A percentile compares a stretch with the other conserved stretches of the same genome.
Evolutionary conservation across 2,329 filamentous ascomycete species (phyloP).

Genomic region (Thielaviopsis populi): DNA sequence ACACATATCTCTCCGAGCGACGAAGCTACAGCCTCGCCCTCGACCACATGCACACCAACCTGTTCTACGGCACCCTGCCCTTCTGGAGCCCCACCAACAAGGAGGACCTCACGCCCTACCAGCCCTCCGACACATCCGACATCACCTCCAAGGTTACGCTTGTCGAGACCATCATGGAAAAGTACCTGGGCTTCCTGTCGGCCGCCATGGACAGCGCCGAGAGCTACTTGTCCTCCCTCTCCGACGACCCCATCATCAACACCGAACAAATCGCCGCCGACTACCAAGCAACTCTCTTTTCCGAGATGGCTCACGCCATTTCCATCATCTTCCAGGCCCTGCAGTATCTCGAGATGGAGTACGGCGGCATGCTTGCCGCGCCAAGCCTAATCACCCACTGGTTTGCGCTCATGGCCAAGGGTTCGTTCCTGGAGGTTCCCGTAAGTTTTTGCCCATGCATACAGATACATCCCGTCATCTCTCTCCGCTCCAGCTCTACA

Average conservation of each 20-base stretch:
- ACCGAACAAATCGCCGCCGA: conserved; percentile 40
- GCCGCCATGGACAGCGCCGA: conserved; percentile 36
- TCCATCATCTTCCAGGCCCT: conserved; percentile 54
- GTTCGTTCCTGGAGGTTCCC: conserved; percentile 54
- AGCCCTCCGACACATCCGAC: conserved; percentile 2
- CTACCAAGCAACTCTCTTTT: conserved; percentile 49
- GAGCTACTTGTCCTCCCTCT: conserved; percentile 34
- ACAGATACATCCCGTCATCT: too few relatives aligned
- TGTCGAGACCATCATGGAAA: conserved; percentile 21
- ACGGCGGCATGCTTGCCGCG: conserved; percentile 9
- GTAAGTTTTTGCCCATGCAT: conserved; percentile 31
- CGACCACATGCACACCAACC: conserved; percentile 39
- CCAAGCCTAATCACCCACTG: conserved; percentile 12
- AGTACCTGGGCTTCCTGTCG: conserved; percentile 34
- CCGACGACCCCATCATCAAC: conserved; percentile 33
- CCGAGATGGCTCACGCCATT: conserved; percentile 59
- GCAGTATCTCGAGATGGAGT: conserved; percentile 28
- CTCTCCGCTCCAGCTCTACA: too few relatives aligned
- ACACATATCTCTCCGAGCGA: conserved; percentile 57
- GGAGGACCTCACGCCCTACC: conserved; percentile 18
- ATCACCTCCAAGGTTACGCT: conserved; percentile 6
- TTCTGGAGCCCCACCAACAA: conserved; percentile 20
- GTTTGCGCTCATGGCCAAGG: conserved; percentile 37
- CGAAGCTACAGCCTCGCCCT: conserved; percentile 50
- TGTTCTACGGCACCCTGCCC: conserved; percentile 28